Conservation (phyloP, 768 basidiomycete genomes). For the Dentipellis sp. region DNA sequence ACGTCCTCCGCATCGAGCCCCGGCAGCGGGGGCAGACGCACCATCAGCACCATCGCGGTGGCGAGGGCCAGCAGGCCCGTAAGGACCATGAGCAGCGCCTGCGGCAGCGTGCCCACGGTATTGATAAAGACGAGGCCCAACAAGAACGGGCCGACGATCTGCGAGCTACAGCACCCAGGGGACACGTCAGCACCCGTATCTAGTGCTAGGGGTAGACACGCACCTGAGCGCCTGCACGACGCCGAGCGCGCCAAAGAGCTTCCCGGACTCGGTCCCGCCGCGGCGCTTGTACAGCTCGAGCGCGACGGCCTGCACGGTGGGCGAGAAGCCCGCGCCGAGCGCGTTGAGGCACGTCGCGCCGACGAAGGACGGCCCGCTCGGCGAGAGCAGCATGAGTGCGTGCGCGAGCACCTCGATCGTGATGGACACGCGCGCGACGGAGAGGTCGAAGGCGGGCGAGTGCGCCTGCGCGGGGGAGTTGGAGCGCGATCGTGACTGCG, state of each 20-base stretch:
- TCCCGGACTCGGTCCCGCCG: constrained; percentile 1
- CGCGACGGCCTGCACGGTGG: constrained; percentile 1
- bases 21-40: background rate
- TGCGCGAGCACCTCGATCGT: background rate
- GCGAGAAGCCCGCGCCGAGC: constrained; percentile 1
- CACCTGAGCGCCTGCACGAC: constrained; percentile 2
- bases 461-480: constrained; percentile 4
- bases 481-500: background rate
- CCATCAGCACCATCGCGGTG: background rate
- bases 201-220: background rate
- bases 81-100: background rate
- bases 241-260: constrained; percentile 3
- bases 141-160: constrained; percentile 1
- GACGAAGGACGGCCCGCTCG: background rate
- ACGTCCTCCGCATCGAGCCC: background rate
- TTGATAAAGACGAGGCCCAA: constrained; percentile 1
- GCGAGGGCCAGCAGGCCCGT: background rate
- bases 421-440: constrained; percentile 1
- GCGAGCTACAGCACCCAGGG: background rate
- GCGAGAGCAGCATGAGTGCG: background rate
- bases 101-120: background rate
- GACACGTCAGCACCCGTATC: background rate
- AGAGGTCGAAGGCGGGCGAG: constrained; percentile 1
- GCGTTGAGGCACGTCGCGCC: background rate
- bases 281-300: constrained; percentile 2